phyloP scores from a whole-genome alignment of 2,329 filamentous ascomycete species.

The Dactylellina haptotyla region DNA sequence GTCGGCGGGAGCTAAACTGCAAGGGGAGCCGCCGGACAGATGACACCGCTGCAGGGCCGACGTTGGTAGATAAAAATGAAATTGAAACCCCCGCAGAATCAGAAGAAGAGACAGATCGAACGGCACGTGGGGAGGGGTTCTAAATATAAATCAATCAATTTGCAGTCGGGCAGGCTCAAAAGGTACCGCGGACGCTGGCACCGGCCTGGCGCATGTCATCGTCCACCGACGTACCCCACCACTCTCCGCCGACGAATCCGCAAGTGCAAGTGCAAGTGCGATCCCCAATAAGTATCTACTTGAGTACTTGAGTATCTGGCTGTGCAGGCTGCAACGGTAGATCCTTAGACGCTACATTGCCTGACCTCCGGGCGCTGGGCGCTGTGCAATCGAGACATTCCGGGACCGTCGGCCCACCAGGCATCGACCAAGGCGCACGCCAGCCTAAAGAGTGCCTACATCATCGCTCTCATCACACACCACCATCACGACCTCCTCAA shows the following conservation, averaged over 20 bases:
- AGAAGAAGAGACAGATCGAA: no score
- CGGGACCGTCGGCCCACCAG: constrained; percentile 31
- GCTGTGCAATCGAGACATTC: constrained; percentile 2
- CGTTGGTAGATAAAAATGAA: no score
- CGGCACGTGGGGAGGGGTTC: background rate
- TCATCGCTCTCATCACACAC: background rate
- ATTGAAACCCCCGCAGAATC: no score
- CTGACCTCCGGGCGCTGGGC: background rate
- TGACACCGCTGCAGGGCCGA: constrained; percentile 8
- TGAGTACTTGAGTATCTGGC: no score
- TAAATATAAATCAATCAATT: no score
- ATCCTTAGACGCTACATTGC: constrained; percentile 22
- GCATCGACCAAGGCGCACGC: constrained; percentile 13
- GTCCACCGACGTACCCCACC: no score
- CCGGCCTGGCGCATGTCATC: background rate
- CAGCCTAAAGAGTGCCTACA: constrained; percentile 13
- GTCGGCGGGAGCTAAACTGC: background rate
- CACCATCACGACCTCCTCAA: background rate
- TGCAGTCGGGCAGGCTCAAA: no score
- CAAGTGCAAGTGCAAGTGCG: no score
- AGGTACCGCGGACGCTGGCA: no score
- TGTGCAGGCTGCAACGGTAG: constrained; percentile 16
- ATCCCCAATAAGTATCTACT: no score
- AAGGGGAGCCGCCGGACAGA: background rate
- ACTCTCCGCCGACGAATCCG: no score